Evolutionary conservation across 805 yeast genomes (phyloP).

Genomic region (Zygoascus bituminiphila): DNA sequence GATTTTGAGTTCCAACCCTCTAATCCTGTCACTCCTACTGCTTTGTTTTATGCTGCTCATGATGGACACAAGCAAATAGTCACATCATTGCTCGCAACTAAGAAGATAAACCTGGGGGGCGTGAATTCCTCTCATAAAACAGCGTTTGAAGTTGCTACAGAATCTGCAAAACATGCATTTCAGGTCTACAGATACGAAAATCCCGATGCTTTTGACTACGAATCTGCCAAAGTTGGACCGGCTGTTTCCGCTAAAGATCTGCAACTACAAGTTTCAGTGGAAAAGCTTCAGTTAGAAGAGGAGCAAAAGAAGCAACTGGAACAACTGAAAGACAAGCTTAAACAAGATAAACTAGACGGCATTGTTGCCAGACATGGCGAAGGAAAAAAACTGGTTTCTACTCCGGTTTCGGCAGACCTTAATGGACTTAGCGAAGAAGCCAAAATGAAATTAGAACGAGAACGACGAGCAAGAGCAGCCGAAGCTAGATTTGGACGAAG

Average conservation of each 20-base stretch:
- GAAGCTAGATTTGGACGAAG: conserved; percentile 64
- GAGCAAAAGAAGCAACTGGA: conserved; percentile 51
- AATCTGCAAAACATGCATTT: conserved; percentile 39
- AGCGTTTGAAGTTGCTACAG: conserved; percentile 56
- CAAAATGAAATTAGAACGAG: conserved; percentile 73
- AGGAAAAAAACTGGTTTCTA: conserved; percentile 20
- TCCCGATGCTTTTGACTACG: conserved; percentile 69
- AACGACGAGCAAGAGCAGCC: conserved; percentile 92
- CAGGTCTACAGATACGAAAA: conserved; percentile 61
- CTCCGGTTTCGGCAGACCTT: conserved; percentile 13
- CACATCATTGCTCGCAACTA: conserved; percentile 44
- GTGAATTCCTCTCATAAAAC: conserved; percentile 49
- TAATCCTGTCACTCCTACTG: conserved; percentile 50
- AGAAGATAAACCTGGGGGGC: conserved; percentile 65
- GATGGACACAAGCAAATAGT: conserved; percentile 63
- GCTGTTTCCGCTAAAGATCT: conserved; percentile 34
- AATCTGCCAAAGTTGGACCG: conserved; percentile 51
- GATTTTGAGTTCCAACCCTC: conserved; percentile 52
- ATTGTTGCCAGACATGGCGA: conserved; percentile 3
- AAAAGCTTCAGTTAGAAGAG: conserved; percentile 15
- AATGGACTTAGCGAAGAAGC: conserved; percentile 65
- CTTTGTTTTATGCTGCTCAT: conserved; percentile 70
- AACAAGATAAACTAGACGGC: conserved; percentile 28
- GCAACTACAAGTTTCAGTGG: conserved; percentile 19
- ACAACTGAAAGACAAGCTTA: conserved; percentile 66